Base-by-base conservation (phyloP, 768 basidiomycete genomes). In the Dioszegia crocea region DNA sequence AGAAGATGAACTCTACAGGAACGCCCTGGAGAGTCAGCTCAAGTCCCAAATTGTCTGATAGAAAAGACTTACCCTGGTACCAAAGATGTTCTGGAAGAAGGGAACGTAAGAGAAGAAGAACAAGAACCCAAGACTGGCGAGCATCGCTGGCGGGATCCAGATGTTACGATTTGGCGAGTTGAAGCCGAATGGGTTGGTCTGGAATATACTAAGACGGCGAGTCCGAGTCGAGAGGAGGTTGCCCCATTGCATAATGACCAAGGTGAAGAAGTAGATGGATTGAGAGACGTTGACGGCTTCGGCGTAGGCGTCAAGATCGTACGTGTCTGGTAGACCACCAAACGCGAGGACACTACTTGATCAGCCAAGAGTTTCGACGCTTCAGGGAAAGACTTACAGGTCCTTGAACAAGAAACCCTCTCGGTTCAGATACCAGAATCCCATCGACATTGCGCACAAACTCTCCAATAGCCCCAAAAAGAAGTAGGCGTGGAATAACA, bases 211-310 rank as follows among this genome's bases (percentile, higher is more conserved):
- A 19, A 83, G 79, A 16, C 79, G 79, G 23, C 85, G 80, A 9
- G 83, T 82, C 21, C 85, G 81, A 0, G 83, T 82, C 0, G 84
- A 77, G 19, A 85, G 78, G 8, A 86, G 77, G 63, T 83, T 84
- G 27, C 82, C 83, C 80, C 81, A 84, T 74, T 85, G 85, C 82
- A 84, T 84, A 53, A 84, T 76, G 36, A 84, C 79, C 5, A 84
- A 74, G 17, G 81, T 71, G 66, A 74, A 74, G 60, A 71, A 74
- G 66, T 75, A 75, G 60, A 85, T 77, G 31, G 79, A 81, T 70
- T 85, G 84, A 5, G 83, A 83, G 26, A 77, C 70, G 61, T 79
- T 78, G 67, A 80, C 77, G 6, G 70, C 65, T 49, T 76, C 71
- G 38, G 51, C 56, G 40, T 63, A 65, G 2, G 45, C 60, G 17